These are phyloP conservation scores for Neofusicoccum sp. DNA, from an alignment of 2,329 filamentous ascomycete species.

Conservation along the genomic window DNA sequence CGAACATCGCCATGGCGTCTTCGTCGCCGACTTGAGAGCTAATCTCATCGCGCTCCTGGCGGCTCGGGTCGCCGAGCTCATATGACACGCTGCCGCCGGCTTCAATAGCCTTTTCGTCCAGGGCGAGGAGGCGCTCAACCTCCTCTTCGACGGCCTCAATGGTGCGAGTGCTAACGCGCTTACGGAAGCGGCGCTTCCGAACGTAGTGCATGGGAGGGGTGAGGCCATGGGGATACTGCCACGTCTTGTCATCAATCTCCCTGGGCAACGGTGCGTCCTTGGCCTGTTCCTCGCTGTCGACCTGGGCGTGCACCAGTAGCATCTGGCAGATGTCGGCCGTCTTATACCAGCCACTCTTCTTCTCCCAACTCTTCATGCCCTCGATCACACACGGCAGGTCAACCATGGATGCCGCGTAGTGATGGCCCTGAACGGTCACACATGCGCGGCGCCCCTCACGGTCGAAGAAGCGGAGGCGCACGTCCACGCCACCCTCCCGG, in stretches of 20 bases:
- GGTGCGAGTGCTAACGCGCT: slow-evolving; percentile 76
- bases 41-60: slow-evolving; percentile 19
- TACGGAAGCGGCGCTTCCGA: slow-evolving; percentile 77
- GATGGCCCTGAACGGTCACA: slow-evolving; percentile 65
- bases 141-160: slow-evolving; percentile 81
- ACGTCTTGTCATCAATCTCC: slow-evolving; percentile 66
- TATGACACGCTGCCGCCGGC: slow-evolving; percentile 54
- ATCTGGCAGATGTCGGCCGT: slow-evolving; percentile 87
- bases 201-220: slow-evolving; percentile 87
- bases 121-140: slow-evolving; percentile 69
- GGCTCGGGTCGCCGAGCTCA: slow-evolving; percentile 53
- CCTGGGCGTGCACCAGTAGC: slow-evolving; percentile 72
- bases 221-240: slow-evolving; percentile 78
- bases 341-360: slow-evolving; percentile 79
- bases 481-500: slow-evolving; percentile 68
- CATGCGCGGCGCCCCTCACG: slow-evolving; percentile 70
- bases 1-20: slow-evolving; percentile 24
- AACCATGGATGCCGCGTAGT: slow-evolving; percentile 76
- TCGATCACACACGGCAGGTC: slow-evolving; percentile 86
- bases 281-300: slow-evolving; percentile 55
- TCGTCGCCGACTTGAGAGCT: slow-evolving; percentile 28
- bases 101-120: slow-evolving; percentile 58
- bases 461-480: slow-evolving; percentile 78
- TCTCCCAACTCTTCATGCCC: slow-evolving; percentile 91
- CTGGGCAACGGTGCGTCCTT: slow-evolving; percentile 61